Conservation (phyloP, 139 green algal species). For the Coccomyxa sp. region DNA sequence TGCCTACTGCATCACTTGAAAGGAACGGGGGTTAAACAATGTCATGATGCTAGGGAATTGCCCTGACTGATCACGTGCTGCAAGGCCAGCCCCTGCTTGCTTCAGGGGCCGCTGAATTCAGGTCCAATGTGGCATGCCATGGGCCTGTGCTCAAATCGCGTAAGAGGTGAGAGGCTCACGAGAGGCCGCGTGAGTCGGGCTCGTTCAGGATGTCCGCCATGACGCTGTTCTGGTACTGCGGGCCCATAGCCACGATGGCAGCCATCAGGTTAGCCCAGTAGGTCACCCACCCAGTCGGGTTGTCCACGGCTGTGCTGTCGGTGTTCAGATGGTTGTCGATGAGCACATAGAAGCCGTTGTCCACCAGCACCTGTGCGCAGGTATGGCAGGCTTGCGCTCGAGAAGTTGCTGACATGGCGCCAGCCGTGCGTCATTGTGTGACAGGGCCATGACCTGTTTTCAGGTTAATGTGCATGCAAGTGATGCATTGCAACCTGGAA, state of each 20-base stretch:
- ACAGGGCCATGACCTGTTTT: no score
- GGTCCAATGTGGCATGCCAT: background rate
- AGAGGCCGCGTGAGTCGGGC: slow-evolving; percentile 16
- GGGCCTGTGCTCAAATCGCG: background rate
- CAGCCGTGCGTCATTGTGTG: no score
- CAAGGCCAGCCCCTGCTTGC: background rate
- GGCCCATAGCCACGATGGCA: background rate
- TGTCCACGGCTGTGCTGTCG: background rate
- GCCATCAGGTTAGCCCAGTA: slow-evolving; percentile 3
- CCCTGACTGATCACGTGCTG: background rate
- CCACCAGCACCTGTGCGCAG: slow-evolving; percentile 30
- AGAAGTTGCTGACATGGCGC: no score
- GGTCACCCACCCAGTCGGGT: background rate
- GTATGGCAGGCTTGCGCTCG: no score
- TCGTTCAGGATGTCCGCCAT: slow-evolving; percentile 35
- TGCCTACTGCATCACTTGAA: no score
- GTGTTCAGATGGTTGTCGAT: slow-evolving; percentile 21
- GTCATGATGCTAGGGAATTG: background rate
- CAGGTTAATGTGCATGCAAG: no score
- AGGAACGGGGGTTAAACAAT: no score
- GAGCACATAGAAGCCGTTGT: slow-evolving; percentile 45
- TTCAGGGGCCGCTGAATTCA: background rate
- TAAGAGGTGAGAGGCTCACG: background rate
- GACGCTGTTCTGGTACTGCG: background rate
- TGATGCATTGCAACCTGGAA: no score